phyloP scores from a whole-genome alignment of 1,139 yeast genomes.

The Pichia cactophila region DNA sequence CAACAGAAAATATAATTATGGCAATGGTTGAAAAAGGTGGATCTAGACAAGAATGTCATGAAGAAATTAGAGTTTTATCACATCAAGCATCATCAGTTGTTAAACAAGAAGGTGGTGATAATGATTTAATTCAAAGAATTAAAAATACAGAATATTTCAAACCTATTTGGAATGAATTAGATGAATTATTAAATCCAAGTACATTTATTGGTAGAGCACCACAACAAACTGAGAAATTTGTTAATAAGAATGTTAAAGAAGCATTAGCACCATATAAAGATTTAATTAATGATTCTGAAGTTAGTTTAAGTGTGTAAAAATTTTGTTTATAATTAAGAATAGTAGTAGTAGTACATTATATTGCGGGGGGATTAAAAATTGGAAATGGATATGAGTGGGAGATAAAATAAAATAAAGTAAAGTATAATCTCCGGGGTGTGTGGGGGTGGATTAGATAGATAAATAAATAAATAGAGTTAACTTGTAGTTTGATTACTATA shows the following conservation, averaged over 20 bases:
- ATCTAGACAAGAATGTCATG: constrained; percentile 97
- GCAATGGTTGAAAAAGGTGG: constrained; percentile 99
- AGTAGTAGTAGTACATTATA: too few species aligned
- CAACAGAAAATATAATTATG: constrained; percentile 98
- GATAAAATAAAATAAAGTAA: too few species aligned
- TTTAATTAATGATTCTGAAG: constrained; percentile 53
- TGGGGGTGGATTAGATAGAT: not conserved
- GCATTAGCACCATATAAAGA: constrained; percentile 69
- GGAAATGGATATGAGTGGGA: too few species aligned
- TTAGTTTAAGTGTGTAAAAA: constrained; percentile 47
- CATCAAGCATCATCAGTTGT: constrained; percentile 98
- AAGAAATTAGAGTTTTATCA: constrained; percentile 90
- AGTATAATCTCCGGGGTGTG: not conserved
- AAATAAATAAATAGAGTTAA: too few species aligned
- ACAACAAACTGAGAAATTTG: constrained; percentile 91
- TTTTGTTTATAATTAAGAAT: too few species aligned
- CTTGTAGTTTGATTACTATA: too few species aligned
- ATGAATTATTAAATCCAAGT: constrained; percentile 72
- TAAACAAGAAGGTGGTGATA: constrained; percentile 97
- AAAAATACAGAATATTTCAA: constrained; percentile 72
- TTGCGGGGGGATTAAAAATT: too few species aligned
- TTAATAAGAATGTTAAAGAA: constrained; percentile 71
- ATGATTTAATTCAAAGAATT: constrained; percentile 88
- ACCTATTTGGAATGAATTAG: constrained; percentile 85
- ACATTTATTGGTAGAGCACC: constrained; percentile 99